phyloP scores from a whole-genome alignment of 768 basidiomycete species.

The Mycena haematopus region DNA sequence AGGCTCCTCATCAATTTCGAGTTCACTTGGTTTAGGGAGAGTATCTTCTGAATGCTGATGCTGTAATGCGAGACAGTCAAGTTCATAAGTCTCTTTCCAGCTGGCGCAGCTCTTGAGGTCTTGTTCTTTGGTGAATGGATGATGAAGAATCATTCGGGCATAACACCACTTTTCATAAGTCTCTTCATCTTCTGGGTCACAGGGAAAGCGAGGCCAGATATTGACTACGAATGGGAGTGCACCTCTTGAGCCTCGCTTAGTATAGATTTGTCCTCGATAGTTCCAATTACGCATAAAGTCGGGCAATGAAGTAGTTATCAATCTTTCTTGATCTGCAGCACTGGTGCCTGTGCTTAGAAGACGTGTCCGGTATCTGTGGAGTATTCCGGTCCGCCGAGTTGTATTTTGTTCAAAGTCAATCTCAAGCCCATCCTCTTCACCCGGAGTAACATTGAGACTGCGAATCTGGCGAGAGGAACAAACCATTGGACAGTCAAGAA shows the following conservation, averaged over 20 bases:
- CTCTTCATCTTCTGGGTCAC: slow-evolving; percentile 17
- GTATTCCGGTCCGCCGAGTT: neutral
- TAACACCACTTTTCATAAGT: slow-evolving; percentile 26
- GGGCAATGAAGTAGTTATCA: neutral
- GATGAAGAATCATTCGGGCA: slow-evolving; percentile 28
- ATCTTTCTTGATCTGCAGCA: neutral
- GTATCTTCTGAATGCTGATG: slow-evolving; percentile 6
- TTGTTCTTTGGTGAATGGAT: slow-evolving; percentile 15
- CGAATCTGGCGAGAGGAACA: slow-evolving; percentile 1
- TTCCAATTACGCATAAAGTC: slow-evolving; percentile 25
- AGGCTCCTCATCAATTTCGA: slow-evolving; percentile 2
- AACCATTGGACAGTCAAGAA: slow-evolving; percentile 10
- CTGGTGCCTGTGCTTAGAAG: neutral
- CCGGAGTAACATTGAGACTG: slow-evolving; percentile 22
- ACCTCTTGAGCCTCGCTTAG: slow-evolving; percentile 4
- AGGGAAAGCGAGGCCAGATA: slow-evolving; percentile 20
- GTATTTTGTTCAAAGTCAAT: slow-evolving; percentile 5
- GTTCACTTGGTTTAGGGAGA: neutral
- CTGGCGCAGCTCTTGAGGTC: slow-evolving; percentile 10
- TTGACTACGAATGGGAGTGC: slow-evolving; percentile 22
- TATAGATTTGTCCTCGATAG: neutral
- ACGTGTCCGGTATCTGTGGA: neutral
- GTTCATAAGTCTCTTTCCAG: slow-evolving; percentile 23
- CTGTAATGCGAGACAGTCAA: neutral
- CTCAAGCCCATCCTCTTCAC: neutral